A percentile compares a stretch with the other conserved stretches of the same genome.
phyloP scores from a whole-genome alignment of 768 basidiomycete genomes.

The Boletellus emodensis region DNA sequence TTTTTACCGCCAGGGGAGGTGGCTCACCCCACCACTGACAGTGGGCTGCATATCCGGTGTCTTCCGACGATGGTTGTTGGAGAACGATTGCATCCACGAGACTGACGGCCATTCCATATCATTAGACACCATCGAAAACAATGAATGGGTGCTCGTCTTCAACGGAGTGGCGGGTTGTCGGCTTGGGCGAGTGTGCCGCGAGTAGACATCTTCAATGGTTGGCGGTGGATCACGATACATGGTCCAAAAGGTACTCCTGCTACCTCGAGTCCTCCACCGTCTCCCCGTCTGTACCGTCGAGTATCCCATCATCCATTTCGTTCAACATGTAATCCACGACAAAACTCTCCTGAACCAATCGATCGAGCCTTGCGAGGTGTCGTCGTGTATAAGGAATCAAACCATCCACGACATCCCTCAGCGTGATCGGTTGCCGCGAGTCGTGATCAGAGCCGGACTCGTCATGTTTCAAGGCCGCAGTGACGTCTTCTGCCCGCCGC shows the following conservation, averaged over 20 bases:
- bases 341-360: conserved; percentile 91
- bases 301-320: conserved; percentile 83
- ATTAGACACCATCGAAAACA: conserved; percentile 40
- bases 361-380: conserved; percentile 81
- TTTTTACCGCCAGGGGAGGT: conserved; percentile 49
- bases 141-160: conserved; percentile 67
- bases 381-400: conserved; percentile 94
- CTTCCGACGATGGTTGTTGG: conserved; percentile 64
- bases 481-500: conserved; percentile 69
- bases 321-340: conserved; percentile 85
- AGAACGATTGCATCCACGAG: conserved; percentile 53
- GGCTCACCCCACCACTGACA: conserved; percentile 61
- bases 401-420: conserved; percentile 79
- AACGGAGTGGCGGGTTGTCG: conserved; percentile 72
- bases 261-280: conserved; percentile 35
- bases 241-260: conserved; percentile 14
- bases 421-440: conserved; percentile 26
- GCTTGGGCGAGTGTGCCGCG: conserved; percentile 37
- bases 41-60: conserved; percentile 75
- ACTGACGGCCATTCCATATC: conserved; percentile 41
- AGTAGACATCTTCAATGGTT: not conserved
- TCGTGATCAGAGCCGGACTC: conserved; percentile 23
- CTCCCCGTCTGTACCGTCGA: conserved; percentile 45
- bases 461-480: conserved; percentile 51
- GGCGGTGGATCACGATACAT: not conserved